phyloP scores from a whole-genome alignment of 2,329 filamentous ascomycete genomes.

The Dichotomopilus funicola region DNA sequence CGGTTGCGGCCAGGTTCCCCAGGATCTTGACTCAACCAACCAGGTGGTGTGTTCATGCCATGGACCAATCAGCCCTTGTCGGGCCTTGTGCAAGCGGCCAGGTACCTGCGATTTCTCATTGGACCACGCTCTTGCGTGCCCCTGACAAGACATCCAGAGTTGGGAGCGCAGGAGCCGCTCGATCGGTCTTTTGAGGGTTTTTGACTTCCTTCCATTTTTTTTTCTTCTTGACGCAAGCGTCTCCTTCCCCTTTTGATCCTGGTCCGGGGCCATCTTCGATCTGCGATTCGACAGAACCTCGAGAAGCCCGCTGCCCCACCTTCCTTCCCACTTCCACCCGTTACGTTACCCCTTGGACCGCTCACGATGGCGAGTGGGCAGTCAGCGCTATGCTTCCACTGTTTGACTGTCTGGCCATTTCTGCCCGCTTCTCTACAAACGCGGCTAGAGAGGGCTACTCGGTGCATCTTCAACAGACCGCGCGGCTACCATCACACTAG shows the following conservation, averaged over 20 bases:
- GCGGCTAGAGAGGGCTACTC: not conserved
- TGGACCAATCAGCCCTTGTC: conserved; percentile 14
- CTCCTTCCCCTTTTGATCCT: not conserved
- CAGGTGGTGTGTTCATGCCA: not conserved
- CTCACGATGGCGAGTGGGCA: no score
- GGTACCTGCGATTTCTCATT: conserved; percentile 16
- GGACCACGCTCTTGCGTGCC: conserved; percentile 9
- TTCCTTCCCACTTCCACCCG: no score
- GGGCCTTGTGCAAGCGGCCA: conserved; percentile 11
- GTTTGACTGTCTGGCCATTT: no score
- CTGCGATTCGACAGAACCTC: conserved; percentile 5
- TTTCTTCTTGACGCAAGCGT: conserved; percentile 6
- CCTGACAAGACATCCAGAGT: conserved; percentile 5
- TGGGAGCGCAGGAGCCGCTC: not conserved
- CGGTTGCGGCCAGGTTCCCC: conserved; percentile 19
- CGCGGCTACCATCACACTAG: conserved; percentile 8
- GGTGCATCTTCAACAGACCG: conserved; percentile 7
- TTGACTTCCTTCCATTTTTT: conserved; percentile 1
- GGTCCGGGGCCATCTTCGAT: not conserved
- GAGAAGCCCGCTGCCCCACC: conserved; percentile 7
- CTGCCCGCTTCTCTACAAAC: no score
- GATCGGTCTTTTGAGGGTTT: not conserved
- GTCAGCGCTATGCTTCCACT: no score
- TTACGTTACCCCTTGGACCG: no score
- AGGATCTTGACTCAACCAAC: conserved; percentile 16